Evolutionary conservation across 2,329 filamentous ascomycete genomes (phyloP).

Genomic region (Epichloe brachyelytri): DNA sequence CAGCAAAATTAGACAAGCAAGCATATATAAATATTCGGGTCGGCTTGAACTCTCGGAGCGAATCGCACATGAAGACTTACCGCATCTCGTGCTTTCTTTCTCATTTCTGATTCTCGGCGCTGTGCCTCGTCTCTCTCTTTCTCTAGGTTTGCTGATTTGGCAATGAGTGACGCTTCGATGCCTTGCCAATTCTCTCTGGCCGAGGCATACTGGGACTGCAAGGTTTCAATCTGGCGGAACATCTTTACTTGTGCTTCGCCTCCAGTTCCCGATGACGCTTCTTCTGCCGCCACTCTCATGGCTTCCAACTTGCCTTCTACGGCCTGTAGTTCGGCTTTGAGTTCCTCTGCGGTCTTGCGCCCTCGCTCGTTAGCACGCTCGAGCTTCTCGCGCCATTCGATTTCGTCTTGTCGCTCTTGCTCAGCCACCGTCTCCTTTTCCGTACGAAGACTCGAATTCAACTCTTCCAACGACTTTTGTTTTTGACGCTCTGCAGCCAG

Average conservation of each 20-base stretch:
- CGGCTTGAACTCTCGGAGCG: background rate
- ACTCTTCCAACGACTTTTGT: constrained; percentile 41
- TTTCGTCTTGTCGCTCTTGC: constrained; percentile 54
- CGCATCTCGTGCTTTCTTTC: constrained; percentile 78
- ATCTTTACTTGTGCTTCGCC: constrained; percentile 83
- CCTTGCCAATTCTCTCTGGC: constrained; percentile 97
- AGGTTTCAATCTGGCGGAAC: constrained; percentile 82
- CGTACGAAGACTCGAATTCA: constrained; percentile 52
- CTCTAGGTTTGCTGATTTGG: constrained; percentile 65
- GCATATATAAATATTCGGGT: no score
- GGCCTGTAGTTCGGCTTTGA: constrained; percentile 62
- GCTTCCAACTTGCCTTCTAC: constrained; percentile 85
- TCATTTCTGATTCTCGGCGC: constrained; percentile 72
- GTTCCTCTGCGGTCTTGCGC: constrained; percentile 57
- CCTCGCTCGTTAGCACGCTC: constrained; percentile 60
- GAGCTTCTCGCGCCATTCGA: constrained; percentile 59
- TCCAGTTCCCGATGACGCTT: constrained; percentile 68
- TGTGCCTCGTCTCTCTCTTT: constrained; percentile 82
- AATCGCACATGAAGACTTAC: constrained; percentile 34
- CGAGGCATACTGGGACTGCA: constrained; percentile 89
- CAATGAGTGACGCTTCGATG: constrained; percentile 75
- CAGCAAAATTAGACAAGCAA: background rate
- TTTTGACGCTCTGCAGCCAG: constrained; percentile 52
- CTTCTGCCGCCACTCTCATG: constrained; percentile 74
- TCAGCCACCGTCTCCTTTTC: constrained; percentile 68